Evolutionary conservation across 2,329 filamentous ascomycete species (phyloP), one percentile per base, ranked within the genome.

Genomic region (Cercospora citrullina): DNA sequence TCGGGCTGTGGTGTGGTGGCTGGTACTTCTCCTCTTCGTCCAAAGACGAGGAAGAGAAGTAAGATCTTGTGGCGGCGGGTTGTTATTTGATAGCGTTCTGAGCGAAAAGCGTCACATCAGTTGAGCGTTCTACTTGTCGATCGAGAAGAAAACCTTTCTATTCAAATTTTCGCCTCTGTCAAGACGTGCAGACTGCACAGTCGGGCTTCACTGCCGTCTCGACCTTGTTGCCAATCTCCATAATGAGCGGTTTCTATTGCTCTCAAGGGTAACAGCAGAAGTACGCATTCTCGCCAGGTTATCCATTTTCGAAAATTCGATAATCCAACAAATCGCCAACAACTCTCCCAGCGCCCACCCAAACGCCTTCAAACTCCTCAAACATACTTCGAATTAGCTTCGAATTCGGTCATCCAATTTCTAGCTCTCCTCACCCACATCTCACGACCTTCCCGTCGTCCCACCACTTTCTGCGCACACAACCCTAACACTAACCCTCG

Each of bases 1-100:
- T 81, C 3, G 77, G 64, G 5, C 42, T 68, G 26, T 72, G 62
- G 23, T 71, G 67, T 64, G 72, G 69, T n/a, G 71, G 69, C 1
- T 70, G 72, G 69, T 28, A 63, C 21, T 63, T 39, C 14, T 3
- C 33, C 5, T 16, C 33, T n/a, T 2, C 33, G 33, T 39, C 33
- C 7, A 3, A 2, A 0, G 14, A 36, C 31, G 31, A 39, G 5
- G 14, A 30, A 8, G 7, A 39, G 33, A n/a, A 39, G 14, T 36
- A 36, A 6, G 33, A 4, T 33, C 31, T 33, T 33, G 33, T 36
- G 33, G 33, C 14, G 10, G 33, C 33, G 4, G 5, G 3, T 16
- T 7, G 33, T 39, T 39, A 1, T 39, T 39, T 39, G 33, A 39
- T n/a, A 39, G 33, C 33, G 33, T 39, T 39, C 33, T 39, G 33